phyloP scores from a whole-genome alignment of 208 protist species.

The Acanthamoeba castellanii region DNA sequence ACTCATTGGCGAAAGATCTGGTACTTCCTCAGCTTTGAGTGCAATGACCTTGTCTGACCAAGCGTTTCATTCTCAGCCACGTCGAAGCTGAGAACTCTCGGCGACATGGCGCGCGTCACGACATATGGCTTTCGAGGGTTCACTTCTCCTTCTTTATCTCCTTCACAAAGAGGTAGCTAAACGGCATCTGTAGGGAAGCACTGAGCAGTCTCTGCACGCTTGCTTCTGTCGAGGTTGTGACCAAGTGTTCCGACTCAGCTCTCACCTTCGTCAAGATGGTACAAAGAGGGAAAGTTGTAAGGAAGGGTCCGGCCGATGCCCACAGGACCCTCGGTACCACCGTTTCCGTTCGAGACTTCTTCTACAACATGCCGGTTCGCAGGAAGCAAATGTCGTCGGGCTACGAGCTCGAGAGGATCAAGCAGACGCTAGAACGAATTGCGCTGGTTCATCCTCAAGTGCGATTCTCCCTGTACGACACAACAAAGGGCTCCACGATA shows the following conservation, averaged over 20 bases:
- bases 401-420: conserved; percentile 6
- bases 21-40: neutral
- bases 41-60: no score
- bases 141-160: neutral
- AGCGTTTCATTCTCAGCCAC: neutral
- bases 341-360: conserved; percentile 36
- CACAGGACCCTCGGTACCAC: conserved; percentile 29
- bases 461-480: conserved; percentile 14
- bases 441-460: conserved; percentile 34
- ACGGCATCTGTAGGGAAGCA: conserved; percentile 21
- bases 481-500: neutral
- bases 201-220: conserved; percentile 30
- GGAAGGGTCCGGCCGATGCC: neutral
- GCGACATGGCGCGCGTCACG: neutral
- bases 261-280: conserved; percentile 16
- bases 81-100: conserved; percentile 7
- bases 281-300: neutral
- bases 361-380: conserved; percentile 57
- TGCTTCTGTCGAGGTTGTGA: conserved; percentile 12
- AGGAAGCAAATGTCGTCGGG: neutral
- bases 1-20: neutral
- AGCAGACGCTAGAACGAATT: conserved; percentile 13
- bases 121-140: conserved; percentile 64
- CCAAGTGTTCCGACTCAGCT: neutral
- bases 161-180: neutral